Evolutionary conservation across 305 asterid genomes (phyloP).

Genomic region (Rubia occidens): DNA sequence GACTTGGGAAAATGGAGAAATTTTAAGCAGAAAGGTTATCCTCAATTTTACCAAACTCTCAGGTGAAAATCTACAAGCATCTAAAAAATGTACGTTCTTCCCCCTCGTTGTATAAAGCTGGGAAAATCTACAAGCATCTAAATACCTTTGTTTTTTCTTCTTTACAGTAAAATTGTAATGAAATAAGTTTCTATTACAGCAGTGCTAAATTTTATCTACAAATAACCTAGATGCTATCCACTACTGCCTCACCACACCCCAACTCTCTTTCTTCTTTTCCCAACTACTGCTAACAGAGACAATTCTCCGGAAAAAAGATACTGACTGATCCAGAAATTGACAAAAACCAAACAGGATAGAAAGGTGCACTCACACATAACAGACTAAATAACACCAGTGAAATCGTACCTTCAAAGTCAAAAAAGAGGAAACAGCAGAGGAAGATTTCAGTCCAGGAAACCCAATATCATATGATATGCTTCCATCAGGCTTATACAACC

Average conservation of each 20-base stretch:
- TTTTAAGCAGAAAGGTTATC: background rate
- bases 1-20: background rate
- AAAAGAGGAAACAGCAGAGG: slow-evolving; percentile 48
- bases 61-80: background rate
- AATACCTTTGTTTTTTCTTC: background rate
- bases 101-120: background rate
- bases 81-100: background rate
- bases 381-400: background rate
- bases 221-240: background rate
- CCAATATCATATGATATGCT: slow-evolving; percentile 73
- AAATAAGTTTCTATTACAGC: background rate
- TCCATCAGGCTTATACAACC: slow-evolving; percentile 85
- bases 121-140: too few species aligned
- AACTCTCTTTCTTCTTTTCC: background rate
- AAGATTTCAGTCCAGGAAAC: slow-evolving; percentile 55
- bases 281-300: background rate
- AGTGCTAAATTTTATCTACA: background rate
- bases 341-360: background rate
- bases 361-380: background rate
- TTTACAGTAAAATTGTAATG: background rate
- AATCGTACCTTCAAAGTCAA: slow-evolving; percentile 46
- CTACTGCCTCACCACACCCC: background rate
- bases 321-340: background rate
- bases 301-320: background rate
- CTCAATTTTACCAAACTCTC: background rate